Conservation (phyloP, 768 basidiomycete genomes). For the Leucocoprinus leucothites region DNA sequence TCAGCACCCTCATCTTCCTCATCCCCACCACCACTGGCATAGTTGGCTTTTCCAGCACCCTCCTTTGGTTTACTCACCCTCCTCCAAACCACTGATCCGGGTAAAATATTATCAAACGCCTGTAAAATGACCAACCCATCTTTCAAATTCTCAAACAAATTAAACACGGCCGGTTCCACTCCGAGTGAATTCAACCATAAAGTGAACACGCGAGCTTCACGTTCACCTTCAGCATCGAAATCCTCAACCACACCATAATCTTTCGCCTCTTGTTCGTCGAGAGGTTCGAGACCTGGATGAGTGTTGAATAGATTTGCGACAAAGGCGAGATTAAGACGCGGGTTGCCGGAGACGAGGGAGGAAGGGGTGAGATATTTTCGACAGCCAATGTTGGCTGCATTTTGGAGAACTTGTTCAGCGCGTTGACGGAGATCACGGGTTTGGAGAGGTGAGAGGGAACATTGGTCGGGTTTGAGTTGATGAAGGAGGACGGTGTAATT, state of each 20-base stretch:
- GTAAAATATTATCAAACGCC: conserved; percentile 94
- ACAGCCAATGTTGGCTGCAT: conserved; percentile 91
- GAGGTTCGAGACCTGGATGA: conserved; percentile 88
- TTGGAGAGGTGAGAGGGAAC: conserved; percentile 87
- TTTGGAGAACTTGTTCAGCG: conserved; percentile 93
- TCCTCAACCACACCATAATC: conserved; percentile 90
- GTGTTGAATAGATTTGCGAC: conserved; percentile 99
- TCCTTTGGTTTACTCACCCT: conserved; percentile 92
- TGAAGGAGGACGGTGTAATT: conserved; percentile 96
- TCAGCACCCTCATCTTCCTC: conserved; percentile 73
- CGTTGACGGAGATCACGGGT: conserved; percentile 78
- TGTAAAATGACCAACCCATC: conserved; percentile 91
- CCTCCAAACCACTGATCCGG: conserved; percentile 92
- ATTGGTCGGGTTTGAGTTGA: conserved; percentile 92
- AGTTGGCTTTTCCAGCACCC: conserved; percentile 43
- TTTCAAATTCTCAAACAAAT: conserved; percentile 93
- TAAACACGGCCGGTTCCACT: conserved; percentile 95
- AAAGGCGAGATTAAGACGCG: conserved; percentile 95
- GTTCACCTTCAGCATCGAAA: conserved; percentile 98
- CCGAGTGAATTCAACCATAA: conserved; percentile 98
- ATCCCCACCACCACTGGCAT: conserved; percentile 34
- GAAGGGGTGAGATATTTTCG: conserved; percentile 93
- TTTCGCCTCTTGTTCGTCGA: conserved; percentile 92
- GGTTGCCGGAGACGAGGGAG: conserved; percentile 91
- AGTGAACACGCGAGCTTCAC: conserved; percentile 96